A percentile compares a stretch with the other conserved stretches of the same genome.
Evolutionary conservation across 164 flowering plant species (phyloP).

Genomic region (Malania oleifera): DNA sequence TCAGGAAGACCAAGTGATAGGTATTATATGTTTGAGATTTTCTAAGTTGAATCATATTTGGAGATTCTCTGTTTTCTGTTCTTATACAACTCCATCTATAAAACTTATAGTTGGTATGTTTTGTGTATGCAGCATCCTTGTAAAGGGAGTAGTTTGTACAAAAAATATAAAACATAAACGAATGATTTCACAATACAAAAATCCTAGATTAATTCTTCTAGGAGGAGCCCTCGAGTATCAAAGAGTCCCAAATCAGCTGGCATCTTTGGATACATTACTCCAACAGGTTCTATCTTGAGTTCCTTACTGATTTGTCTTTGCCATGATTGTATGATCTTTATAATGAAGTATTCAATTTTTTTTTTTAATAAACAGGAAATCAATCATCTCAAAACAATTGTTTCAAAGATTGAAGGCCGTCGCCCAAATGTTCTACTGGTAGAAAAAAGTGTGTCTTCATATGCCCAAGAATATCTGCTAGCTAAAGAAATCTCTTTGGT

Average conservation of each 20-base stretch:
- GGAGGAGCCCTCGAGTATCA: slow-evolving; percentile 96
- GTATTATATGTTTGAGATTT: slow-evolving; percentile 24
- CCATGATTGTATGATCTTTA: background rate
- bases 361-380: slow-evolving; percentile 64
- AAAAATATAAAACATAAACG: slow-evolving; percentile 97
- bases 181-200: slow-evolving; percentile 91
- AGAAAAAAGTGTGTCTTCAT: slow-evolving; percentile 91
- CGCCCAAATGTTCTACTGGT: slow-evolving; percentile 91
- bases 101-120: background rate
- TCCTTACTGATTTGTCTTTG: background rate
- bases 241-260: slow-evolving; percentile 67
- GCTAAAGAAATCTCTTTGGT: slow-evolving; percentile 94
- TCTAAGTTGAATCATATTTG: background rate
- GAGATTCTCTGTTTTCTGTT: background rate
- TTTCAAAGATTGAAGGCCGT: slow-evolving; percentile 85
- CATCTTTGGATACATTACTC: slow-evolving; percentile 78
- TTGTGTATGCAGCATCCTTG: slow-evolving; percentile 48
- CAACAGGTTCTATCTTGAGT: slow-evolving; percentile 63
- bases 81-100: background rate
- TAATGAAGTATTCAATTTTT: slow-evolving; percentile 5
- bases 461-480: slow-evolving; percentile 84
- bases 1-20: slow-evolving; percentile 76
- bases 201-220: slow-evolving; percentile 74
- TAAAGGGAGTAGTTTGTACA: slow-evolving; percentile 95
- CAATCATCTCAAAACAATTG: slow-evolving; percentile 78